Base-by-base conservation (phyloP, 805 yeast species). In the Candida lessepsii region DNA sequence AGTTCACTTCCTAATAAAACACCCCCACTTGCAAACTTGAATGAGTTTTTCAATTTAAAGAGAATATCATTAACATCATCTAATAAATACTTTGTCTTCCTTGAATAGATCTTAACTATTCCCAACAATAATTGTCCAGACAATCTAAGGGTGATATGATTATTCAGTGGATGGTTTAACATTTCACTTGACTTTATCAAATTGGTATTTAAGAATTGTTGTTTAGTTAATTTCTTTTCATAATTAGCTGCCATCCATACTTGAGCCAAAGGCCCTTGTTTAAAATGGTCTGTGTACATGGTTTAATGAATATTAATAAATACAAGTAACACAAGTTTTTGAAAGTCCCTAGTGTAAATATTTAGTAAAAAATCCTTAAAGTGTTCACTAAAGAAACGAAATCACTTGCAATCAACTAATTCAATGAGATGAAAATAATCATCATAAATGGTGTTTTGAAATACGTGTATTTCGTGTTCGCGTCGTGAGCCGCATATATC, bases 211-310 rank as follows among this genome's bases (percentile, higher is more conserved):
- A 87, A 67, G 32, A 83, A 69, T 55, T 86, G 91, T 39, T 77
- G 78, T 51, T 83, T 83, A 30, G 89, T 74, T 24, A 86, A 73
- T 49, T 81, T 83, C 52, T 80, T 78, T 51, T 89, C 95, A 62
- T 89, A 74, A 56, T 86, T 89, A 15, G 96, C 91, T 8, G 96
- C 96, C 34, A 89, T 70, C 96, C 96, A 89, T 7, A 88, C 89
- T 48, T 83, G 86, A 2, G 95, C 95, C 45, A 89, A 67, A 1
- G 96, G 96, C 2, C 96, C 95, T 39, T 39, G 39, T 13, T 32
- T 20, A 23, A 32, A 21, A 7, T n/a, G n/a, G 15, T 32, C 35
- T 13, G 35, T 32, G 21, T 32, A 32, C 35, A 32, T 32, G 23
- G n/a, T n/a, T n/a, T n/a, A n/a, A n/a, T n/a, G n/a, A n/a, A n/a